Conservation (phyloP, 108 stramenopile species). For the Nitzschia sp. region DNA sequence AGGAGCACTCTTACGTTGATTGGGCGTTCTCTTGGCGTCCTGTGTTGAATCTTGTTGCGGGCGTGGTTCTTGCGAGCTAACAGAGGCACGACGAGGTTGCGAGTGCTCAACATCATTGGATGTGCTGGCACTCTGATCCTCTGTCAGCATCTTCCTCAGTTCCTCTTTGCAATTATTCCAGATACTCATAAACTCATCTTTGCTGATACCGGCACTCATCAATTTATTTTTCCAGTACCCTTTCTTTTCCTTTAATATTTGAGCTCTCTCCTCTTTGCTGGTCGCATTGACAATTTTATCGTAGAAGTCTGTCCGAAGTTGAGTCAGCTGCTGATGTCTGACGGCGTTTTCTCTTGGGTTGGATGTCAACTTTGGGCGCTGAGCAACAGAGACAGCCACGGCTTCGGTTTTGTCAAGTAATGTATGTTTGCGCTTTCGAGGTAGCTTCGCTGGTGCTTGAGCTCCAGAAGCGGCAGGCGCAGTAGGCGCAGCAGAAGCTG, state of each 20-base stretch:
- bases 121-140: too few species aligned
- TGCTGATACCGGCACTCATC: neutral
- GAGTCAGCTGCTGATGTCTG: neutral
- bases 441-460: neutral
- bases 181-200: neutral
- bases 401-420: neutral
- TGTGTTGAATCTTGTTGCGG: too few species aligned
- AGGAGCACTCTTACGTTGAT: too few species aligned
- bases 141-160: neutral
- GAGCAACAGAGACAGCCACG: neutral
- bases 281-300: neutral
- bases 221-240: neutral
- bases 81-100: too few species aligned
- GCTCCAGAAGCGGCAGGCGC: too few species aligned
- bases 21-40: too few species aligned
- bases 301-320: neutral
- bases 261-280: neutral
- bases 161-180: neutral
- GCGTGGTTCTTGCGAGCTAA: too few species aligned
- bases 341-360: neutral
- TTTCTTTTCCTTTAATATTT: neutral
- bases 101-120: too few species aligned
- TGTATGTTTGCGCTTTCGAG: neutral
- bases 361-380: neutral
- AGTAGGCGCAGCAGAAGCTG: too few species aligned